Evolutionary conservation across 805 yeast species (phyloP), one percentile per base, ranked within the genome.

Genomic region (Metschnikowia baotianmanensis): DNA sequence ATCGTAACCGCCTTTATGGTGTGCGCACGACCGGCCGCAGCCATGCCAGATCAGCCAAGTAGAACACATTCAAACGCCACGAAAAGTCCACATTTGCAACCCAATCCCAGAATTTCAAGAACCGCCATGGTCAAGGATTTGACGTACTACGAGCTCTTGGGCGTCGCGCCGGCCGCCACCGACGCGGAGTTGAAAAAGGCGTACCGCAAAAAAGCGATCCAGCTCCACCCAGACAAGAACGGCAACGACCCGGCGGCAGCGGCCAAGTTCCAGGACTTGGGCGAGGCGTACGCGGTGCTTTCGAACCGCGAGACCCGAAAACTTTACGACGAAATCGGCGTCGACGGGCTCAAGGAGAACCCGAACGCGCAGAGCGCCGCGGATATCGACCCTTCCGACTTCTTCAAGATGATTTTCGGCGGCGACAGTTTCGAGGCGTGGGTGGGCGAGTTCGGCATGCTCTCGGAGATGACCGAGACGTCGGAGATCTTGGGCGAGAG

Each of bases 191-290:
- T 93, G 63, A 93, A 93, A 64, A 88, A 88, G 61, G 96, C 97
- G 0, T 93, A 93, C 63, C 27, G 55, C 15, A 51, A 50, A 19
- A 46, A 29, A 26, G 55, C 55, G 31, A 47, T 51, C 32, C 49
- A 40, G 24, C 52, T 45, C 20, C 55, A 51, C 20, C 99, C 99
- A 1, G 99, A 93, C 62, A 93, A 93, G 69, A 88, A 91, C 57
- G 96, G 95, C n/a, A 82, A 85, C 55, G 95, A 93, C 59, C 95
- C 93, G 29, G 76, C 78, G 10, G 99, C 99, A 12, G 88, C 91
- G 11, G 78, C 76, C 36, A 82, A 83, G 54, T 93, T 93, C 64
- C 96, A 93, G 63, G 86, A 77, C 42, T 45, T 69, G 28, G 74
- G 71, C 5, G 74, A 68, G 49, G 91, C 91, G 0, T 86, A 84